These are phyloP conservation scores for Brassica carinata DNA, from an alignment of 345 rosid genomes.

Conservation along the genomic window DNA sequence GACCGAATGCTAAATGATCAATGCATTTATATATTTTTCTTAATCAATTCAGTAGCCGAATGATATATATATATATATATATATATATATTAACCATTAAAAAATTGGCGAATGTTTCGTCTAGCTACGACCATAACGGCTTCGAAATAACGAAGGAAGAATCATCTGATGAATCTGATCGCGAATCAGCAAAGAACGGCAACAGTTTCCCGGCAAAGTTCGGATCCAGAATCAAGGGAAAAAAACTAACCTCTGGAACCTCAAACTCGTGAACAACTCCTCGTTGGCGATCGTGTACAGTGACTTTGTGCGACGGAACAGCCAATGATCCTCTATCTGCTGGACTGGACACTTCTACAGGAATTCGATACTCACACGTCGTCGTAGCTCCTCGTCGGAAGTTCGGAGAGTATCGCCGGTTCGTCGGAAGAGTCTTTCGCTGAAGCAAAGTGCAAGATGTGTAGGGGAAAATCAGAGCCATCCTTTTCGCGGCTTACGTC, in stretches of 20 bases:
- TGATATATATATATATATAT: too few relatives aligned
- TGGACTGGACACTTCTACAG: slow-evolving; percentile 46
- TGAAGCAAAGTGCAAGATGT: slow-evolving; percentile 29
- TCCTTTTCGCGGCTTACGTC: neutral
- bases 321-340: slow-evolving; percentile 39
- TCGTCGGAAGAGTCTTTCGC: slow-evolving; percentile 21
- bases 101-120: too few relatives aligned
- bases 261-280: slow-evolving; percentile 79
- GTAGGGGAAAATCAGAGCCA: neutral
- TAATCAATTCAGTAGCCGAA: too few relatives aligned
- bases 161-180: neutral
- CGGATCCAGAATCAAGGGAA: neutral
- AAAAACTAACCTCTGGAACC: slow-evolving; percentile 73
- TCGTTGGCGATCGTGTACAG: slow-evolving; percentile 79
- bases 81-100: too few relatives aligned
- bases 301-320: slow-evolving; percentile 76
- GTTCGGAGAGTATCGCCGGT: slow-evolving; percentile 21
- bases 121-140: too few relatives aligned
- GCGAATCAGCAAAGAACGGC: neutral
- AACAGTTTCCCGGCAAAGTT: neutral
- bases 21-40: too few relatives aligned
- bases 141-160: neutral
- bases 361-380: slow-evolving; percentile 47
- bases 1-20: too few relatives aligned
- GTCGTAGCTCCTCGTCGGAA: slow-evolving; percentile 40